These are phyloP conservation scores for Chlorella sp. DNA, from an alignment of 139 green algal species.

Conservation along the genomic window DNA sequence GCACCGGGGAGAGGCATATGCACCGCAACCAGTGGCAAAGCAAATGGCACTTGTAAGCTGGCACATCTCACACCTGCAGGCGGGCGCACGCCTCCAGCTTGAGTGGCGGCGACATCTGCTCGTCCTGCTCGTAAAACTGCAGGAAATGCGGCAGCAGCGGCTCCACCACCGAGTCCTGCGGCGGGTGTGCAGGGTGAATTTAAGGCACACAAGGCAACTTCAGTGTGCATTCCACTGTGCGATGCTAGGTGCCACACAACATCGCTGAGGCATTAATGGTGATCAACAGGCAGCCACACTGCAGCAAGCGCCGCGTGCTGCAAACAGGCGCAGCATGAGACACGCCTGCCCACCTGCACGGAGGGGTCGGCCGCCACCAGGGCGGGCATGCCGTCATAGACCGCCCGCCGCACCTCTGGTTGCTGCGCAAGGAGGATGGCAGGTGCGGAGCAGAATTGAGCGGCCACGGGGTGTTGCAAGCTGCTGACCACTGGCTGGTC, in stretches of 20 bases:
- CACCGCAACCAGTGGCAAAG: not conserved
- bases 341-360: constrained; percentile 6
- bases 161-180: constrained; percentile 56
- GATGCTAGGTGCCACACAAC: too few relatives aligned
- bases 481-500: too few relatives aligned
- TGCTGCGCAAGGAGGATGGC: constrained; percentile 34
- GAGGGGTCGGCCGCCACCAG: constrained; percentile 40
- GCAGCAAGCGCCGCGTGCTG: too few relatives aligned
- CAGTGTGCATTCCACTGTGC: too few relatives aligned
- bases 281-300: too few relatives aligned
- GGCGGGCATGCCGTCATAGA: constrained; percentile 41
- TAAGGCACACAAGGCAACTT: too few relatives aligned
- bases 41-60: too few relatives aligned
- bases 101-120: constrained; percentile 43
- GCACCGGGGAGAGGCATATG: too few relatives aligned
- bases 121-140: constrained; percentile 26
- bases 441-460: too few relatives aligned
- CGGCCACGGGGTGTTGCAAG: too few relatives aligned
- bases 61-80: constrained; percentile 13
- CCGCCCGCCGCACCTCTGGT: constrained; percentile 26
- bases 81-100: constrained; percentile 40
- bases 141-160: constrained; percentile 58
- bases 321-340: too few relatives aligned
- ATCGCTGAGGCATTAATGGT: too few relatives aligned
- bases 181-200: not conserved